These are phyloP conservation scores for Ligustrum vulgare DNA, from an alignment of 257 asterid species.

Conservation along the genomic window DNA sequence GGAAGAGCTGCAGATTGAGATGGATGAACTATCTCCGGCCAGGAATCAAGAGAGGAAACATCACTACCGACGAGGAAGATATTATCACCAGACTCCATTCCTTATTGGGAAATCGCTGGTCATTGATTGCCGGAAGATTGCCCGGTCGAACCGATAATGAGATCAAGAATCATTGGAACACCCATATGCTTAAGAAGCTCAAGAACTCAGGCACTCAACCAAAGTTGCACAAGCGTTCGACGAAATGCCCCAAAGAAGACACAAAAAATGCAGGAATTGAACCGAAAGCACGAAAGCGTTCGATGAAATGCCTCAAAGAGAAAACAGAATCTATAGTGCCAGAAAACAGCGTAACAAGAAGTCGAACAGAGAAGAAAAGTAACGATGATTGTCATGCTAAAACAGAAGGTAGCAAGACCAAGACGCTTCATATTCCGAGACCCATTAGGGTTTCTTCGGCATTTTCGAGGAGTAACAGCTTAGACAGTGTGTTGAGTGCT, in stretches of 20 bases:
- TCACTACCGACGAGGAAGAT: conserved; percentile 62
- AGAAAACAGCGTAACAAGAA: neutral
- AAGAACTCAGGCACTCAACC: neutral
- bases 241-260: conserved; percentile 8
- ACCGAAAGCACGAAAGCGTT: conserved; percentile 18
- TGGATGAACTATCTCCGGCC: conserved; percentile 86
- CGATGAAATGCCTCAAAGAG: conserved; percentile 7
- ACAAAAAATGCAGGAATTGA: conserved; percentile 14
- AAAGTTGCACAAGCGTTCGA: neutral
- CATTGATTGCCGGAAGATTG: conserved; percentile 70
- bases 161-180: conserved; percentile 76
- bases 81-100: conserved; percentile 59
- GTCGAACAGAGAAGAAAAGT: neutral
- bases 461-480: conserved; percentile 38
- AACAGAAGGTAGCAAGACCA: neutral
- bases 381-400: neutral
- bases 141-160: conserved; percentile 86
- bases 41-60: conserved; percentile 68
- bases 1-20: conserved; percentile 74
- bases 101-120: conserved; percentile 78
- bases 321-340: neutral
- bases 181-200: conserved; percentile 53
- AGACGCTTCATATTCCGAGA: conserved; percentile 44
- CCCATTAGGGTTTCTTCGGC: conserved; percentile 44
- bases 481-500: conserved; percentile 37